Conservation (phyloP, 148 eudicot species). For the Polygonum maritimum region DNA sequence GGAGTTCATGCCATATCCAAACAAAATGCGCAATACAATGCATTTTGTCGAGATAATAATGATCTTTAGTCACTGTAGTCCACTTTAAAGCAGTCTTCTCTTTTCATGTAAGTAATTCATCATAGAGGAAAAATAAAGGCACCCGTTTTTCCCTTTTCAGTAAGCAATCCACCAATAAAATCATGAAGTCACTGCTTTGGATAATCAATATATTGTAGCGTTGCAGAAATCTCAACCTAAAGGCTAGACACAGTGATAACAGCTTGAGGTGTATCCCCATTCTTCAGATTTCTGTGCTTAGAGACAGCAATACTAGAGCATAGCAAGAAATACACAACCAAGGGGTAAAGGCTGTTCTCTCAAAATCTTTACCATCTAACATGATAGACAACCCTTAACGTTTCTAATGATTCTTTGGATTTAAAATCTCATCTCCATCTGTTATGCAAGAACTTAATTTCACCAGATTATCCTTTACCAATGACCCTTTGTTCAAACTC, state of each 20-base stretch:
- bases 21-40: neutral
- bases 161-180: neutral
- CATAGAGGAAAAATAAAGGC: neutral
- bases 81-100: neutral
- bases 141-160: neutral
- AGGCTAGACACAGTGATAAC: neutral
- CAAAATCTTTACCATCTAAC: neutral
- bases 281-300: neutral
- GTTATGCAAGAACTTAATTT: too few relatives aligned
- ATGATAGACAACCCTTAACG: neutral
- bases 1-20: neutral
- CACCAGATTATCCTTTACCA: neutral
- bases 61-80: neutral
- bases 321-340: neutral
- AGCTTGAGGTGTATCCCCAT: neutral
- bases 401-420: neutral
- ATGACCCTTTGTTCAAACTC: neutral
- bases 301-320: neutral
- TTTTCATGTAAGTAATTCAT: neutral
- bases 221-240: neutral
- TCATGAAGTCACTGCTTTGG: neutral
- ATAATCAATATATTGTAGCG: neutral
- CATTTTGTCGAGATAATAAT: neutral
- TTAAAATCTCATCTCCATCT: neutral
- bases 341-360: neutral